Conservation (phyloP, 2,329 filamentous ascomycete genomes). For the Pseudogymnoascus sp. region DNA sequence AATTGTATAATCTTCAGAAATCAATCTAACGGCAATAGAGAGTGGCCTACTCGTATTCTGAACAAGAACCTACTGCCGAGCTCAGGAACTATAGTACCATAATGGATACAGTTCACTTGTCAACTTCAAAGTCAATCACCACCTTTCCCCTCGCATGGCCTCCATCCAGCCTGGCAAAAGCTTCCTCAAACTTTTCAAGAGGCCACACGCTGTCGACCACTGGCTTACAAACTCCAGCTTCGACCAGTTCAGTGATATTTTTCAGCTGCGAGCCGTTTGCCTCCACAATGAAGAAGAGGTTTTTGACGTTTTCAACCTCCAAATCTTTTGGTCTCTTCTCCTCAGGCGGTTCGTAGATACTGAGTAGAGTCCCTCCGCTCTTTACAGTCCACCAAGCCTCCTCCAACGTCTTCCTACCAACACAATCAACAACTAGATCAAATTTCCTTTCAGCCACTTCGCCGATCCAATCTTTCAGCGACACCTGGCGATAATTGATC, state of each 20-base stretch:
- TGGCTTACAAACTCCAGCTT: slow-evolving; percentile 29
- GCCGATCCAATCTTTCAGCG: slow-evolving; percentile 29
- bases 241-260: slow-evolving; percentile 33
- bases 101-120: slow-evolving; percentile 6
- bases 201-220: slow-evolving; percentile 36
- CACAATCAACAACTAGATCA: slow-evolving; percentile 38
- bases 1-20: background rate
- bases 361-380: slow-evolving; percentile 31
- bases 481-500: slow-evolving; percentile 32
- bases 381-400: slow-evolving; percentile 37
- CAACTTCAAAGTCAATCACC: slow-evolving; percentile 27
- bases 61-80: background rate
- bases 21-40: background rate
- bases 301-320: slow-evolving; percentile 25
- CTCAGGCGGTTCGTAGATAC: slow-evolving; percentile 33
- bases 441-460: slow-evolving; percentile 25
- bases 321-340: slow-evolving; percentile 26
- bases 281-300: slow-evolving; percentile 36
- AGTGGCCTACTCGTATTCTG: background rate
- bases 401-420: slow-evolving; percentile 34
- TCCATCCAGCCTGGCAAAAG: slow-evolving; percentile 32
- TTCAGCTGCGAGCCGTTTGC: slow-evolving; percentile 31
- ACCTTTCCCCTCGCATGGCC: slow-evolving; percentile 38
- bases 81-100: background rate
- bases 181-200: slow-evolving; percentile 33